Conservation (phyloP, 768 basidiomycete genomes). For the Artomyces pyxidatus region DNA sequence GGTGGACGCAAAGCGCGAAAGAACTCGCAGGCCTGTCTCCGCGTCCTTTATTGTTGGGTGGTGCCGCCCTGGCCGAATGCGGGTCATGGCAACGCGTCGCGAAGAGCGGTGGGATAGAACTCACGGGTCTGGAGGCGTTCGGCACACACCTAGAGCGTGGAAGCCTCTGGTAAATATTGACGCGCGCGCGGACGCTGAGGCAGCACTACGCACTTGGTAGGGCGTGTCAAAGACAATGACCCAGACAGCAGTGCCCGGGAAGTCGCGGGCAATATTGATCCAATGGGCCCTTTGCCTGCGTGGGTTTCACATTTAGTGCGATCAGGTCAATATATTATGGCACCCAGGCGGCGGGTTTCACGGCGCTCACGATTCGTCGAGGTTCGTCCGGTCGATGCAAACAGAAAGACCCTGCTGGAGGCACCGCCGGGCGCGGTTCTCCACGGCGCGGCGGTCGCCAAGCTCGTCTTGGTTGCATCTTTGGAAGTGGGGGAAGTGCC, state of each 20-base stretch:
- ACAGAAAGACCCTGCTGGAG: constrained; percentile 58
- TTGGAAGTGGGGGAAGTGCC: constrained; percentile 49
- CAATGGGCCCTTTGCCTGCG: constrained; percentile 63
- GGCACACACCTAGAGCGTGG: constrained; percentile 53
- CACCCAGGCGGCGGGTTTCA: no score
- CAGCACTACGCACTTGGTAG: constrained; percentile 47
- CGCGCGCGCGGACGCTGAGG: neutral
- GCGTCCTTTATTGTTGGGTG: constrained; percentile 72
- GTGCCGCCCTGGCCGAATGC: constrained; percentile 40
- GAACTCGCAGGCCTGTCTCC: constrained; percentile 49
- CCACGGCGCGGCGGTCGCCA: constrained; percentile 59
- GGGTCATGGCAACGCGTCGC: neutral
- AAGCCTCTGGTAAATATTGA: constrained; percentile 4
- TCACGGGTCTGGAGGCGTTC: constrained; percentile 51
- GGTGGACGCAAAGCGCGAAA: constrained; percentile 57
- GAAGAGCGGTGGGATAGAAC: constrained; percentile 18
- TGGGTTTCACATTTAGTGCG: neutral
- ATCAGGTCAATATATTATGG: neutral
- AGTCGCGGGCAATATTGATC: constrained; percentile 64
- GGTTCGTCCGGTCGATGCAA: constrained; percentile 74
- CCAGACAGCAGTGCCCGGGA: constrained; percentile 56
- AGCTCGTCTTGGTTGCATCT: constrained; percentile 80
- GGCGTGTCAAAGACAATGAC: constrained; percentile 74
- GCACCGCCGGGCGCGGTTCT: constrained; percentile 43
- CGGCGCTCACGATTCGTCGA: constrained; percentile 53